Evolutionary conservation across 1,139 yeast genomes (phyloP), one percentile per base, ranked within the genome.

Genomic region (Taiozyma sp.): DNA sequence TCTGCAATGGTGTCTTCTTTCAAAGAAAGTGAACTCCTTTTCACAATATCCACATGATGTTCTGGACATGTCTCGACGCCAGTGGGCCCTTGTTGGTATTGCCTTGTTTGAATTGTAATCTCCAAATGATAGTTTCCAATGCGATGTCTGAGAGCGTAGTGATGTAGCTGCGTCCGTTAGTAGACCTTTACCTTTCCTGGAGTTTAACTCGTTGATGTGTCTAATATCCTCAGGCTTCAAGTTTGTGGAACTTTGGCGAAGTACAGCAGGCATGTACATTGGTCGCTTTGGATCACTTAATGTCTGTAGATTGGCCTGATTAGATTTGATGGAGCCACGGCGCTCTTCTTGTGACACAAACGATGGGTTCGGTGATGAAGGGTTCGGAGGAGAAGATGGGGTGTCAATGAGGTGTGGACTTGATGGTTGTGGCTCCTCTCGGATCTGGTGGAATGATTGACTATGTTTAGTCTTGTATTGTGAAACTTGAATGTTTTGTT

Each of bases 1-100:
- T 48, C 98, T 79, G 66, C 98, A 92, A 70, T 92, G 98, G 65
- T 92, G 98, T 53, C 95, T 81, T 56, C 98, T 79, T 61, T 91
- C 96, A 67, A 89, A 80, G 63, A 87, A 83, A 47, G 87, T 81
- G 67, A 87, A 80, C 51, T 78, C 66, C 67, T 78, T 78, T 52
- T 75, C 72, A 69, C 97, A 91, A n/a, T 78, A 76, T n/a, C 79
- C 77, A 66, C 97, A 91, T 47, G 79, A 74, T 45, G 73, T 70
- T 30, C 88, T 81, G 16, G 78, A 66, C 46, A 78, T 78, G 66
- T 91, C 96, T 42, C 88, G 83, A 47, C 83, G 73, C 97, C 97
- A 91, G 66, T 91, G 97, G 42, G 71, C 73, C 49, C 81, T 72
- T 0, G 87, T 79, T 2, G 91, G 90, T 8, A 46, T 38, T 14